Evolutionary conservation across 2,329 filamentous ascomycete genomes (phyloP), one percentile per base, ranked within the genome.

Genomic region (Fonsecaea pedrosoi): DNA sequence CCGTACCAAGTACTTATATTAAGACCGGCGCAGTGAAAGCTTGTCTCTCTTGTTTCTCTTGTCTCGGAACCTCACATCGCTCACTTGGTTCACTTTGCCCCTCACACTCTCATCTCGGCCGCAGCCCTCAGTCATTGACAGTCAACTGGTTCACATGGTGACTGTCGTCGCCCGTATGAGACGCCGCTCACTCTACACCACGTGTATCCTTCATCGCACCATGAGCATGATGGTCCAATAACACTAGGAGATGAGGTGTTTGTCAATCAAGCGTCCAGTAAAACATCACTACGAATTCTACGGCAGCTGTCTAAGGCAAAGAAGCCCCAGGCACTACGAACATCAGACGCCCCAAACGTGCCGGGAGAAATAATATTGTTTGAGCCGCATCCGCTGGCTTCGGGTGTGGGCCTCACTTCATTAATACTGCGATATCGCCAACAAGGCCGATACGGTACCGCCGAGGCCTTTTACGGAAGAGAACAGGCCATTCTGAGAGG

Each of bases 211-310:
- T 21, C 59, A 54, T 53, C 59, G 45, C 12, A 61, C 48, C 7
- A 61, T 54, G 59, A 61, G 45, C 12, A 15, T 37, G 6, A 38
- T 34, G 15, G 59, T 61, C 35, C 59, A 61, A 61, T 61, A 61
- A 61, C 59, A 50, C 25, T 54, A 1, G 30, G 15, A 32, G 21
- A 54, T 10, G 21, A 61, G 15, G 59, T 50, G 45, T 3, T 21
- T 10, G 45, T 34, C 18, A 32, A 34, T 61, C 25, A 25, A 25
- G 25, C 32, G 21, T 54, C 34, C 32, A 25, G 1, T 37, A 34
- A 35, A 3, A 35, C 25, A 25, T 21, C 12, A 50, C 12, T 25
- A 50, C 18, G 18, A 7, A 50, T 50, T 50, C 12, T 9, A 25
- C 45, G 45, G 21, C 45, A 50, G 12, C 18, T 50, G 45, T 25